phyloP scores from a whole-genome alignment of 352 stramenopile genomes.

The Thalassiosira ordinaria region DNA sequence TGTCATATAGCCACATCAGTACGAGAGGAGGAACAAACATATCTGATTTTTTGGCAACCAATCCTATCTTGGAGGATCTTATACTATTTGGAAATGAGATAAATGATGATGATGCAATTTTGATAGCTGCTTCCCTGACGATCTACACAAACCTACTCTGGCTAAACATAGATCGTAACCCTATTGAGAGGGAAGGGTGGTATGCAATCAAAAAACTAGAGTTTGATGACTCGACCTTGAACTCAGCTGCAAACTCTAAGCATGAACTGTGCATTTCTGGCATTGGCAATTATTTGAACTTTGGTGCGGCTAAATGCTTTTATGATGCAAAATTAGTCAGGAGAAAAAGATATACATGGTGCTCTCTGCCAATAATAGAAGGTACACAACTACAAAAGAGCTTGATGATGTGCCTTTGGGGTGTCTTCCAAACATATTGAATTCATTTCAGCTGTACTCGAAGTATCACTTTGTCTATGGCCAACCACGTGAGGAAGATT shows the following conservation, averaged over 20 bases:
- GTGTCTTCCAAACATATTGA: conserved; percentile 4
- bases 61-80: conserved; percentile 1
- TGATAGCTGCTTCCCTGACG: not conserved
- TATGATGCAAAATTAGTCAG: no score
- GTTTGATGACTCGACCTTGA: conserved; percentile 8
- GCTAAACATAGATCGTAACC: not conserved
- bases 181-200: not conserved
- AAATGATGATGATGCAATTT: not conserved
- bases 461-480: conserved; percentile 1
- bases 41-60: not conserved
- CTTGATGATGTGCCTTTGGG: conserved; percentile 2
- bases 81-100: not conserved
- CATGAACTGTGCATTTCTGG: not conserved
- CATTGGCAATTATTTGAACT: not conserved
- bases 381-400: not conserved
- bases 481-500: not conserved
- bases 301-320: no score
- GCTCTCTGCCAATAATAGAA: not conserved
- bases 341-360: not conserved
- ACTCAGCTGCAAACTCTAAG: conserved; percentile 1
- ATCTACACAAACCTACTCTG: conserved; percentile 1
- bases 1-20: not conserved
- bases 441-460: conserved; percentile 1
- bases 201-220: not conserved
- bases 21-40: not conserved